These are phyloP conservation scores for Malania oleifera DNA, from an alignment of 164 flowering plant genomes.

Conservation along the genomic window DNA sequence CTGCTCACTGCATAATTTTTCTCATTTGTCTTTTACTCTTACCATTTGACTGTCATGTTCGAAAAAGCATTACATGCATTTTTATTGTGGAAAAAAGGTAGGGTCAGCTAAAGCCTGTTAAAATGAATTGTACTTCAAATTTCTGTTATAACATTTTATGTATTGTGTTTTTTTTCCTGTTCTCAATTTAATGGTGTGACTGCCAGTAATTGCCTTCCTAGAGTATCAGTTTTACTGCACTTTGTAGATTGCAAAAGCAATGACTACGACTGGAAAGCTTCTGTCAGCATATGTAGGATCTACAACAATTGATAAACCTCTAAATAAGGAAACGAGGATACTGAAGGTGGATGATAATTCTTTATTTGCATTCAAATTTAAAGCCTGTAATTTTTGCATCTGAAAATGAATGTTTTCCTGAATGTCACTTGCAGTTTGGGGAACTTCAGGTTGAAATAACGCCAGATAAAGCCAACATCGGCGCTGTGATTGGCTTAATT, in stretches of 20 bases:
- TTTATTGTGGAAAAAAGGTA: too few relatives aligned
- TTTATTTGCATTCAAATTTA: not conserved
- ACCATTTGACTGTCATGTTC: too few relatives aligned
- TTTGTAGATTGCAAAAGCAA: slow-evolving; percentile 70
- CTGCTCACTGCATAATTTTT: too few relatives aligned
- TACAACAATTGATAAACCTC: slow-evolving; percentile 25
- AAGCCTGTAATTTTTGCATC: not conserved
- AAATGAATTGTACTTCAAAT: too few relatives aligned
- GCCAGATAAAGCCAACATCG: slow-evolving; percentile 63
- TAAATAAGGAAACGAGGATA: slow-evolving; percentile 51
- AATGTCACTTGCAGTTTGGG: slow-evolving; percentile 66
- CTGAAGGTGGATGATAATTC: slow-evolving; percentile 47
- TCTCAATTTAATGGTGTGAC: too few relatives aligned
- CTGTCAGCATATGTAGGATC: slow-evolving; percentile 47
- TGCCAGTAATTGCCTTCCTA: not conserved
- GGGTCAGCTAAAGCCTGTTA: too few relatives aligned
- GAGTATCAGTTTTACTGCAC: slow-evolving; percentile 10
- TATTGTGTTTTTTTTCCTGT: too few relatives aligned
- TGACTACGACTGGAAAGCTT: slow-evolving; percentile 61
- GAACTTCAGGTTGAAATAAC: slow-evolving; percentile 83
- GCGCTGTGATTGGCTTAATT: slow-evolving; percentile 66
- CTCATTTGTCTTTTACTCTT: too few relatives aligned
- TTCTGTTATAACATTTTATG: too few relatives aligned
- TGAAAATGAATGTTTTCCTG: not conserved
- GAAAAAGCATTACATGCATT: too few relatives aligned